Evolutionary conservation across 2,329 filamentous ascomycete genomes (phyloP), one percentile per base, ranked within the genome.

Genomic region (Sphaerostilbella broomeana): DNA sequence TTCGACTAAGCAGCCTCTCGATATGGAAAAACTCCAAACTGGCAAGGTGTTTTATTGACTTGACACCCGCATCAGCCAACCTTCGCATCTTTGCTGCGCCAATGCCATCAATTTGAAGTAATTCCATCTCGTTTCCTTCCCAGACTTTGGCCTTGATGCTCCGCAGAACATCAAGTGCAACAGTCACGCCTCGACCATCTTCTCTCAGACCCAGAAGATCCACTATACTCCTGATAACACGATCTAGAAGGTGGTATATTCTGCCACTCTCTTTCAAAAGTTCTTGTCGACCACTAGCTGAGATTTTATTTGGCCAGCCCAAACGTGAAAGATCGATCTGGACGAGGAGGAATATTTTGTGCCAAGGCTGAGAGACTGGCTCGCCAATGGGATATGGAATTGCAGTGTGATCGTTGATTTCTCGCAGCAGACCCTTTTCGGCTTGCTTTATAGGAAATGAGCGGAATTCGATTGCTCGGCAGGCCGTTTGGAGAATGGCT

Each of bases 101-200:
- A 45, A 97, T 75, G 3, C 79, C 75, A 1, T 85, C 78, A 2
- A 98, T 72, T 57, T 97, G 90, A 44, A 84, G 83, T 53, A 98
- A 73, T 49, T 95, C 85, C 16, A 83, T 69, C 1, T 85, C 77
- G 2, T 80, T 84, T 22, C 84, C 79, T 53, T 98, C 92, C 92
- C 89, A 95, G 1, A 71, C 69, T 2, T 74, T 76, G 2, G 88
- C 84, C 16, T 77, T 74, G 36, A 97, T 64, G 47, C 86, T 87
- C 41, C 90, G 74, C 33, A 83, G 74, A 5, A 97, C 72, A 53
- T 90, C 84, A 2, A 97, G 70, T 5, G 83, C 83, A 45, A 80
- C 79, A 19, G 74, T 74, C 2, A 79, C 72, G 2, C 82, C 74
- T 4, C 78, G 59, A 0, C 85, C 81, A 56, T 97, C 87, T 1